Percentiles rank a stretch among this genome's conserved stretches.
These are phyloP conservation scores for Penicillium occitanis DNA, from an alignment of 2,329 filamentous ascomycete species.

Conservation along the genomic window DNA sequence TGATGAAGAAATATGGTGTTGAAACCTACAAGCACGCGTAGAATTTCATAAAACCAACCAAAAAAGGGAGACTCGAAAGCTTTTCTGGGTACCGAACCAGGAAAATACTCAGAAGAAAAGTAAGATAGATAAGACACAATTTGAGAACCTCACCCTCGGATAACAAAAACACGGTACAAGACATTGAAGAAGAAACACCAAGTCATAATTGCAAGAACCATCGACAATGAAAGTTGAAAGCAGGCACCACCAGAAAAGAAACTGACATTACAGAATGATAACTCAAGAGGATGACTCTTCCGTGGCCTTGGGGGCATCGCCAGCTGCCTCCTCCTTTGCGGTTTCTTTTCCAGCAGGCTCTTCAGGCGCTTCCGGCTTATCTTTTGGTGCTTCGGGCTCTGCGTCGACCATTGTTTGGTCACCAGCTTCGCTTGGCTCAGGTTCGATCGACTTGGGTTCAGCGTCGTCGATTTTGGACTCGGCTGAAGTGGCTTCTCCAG, in stretches of 20 bases:
- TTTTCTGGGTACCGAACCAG: conserved; percentile 6
- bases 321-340: conserved; percentile 8
- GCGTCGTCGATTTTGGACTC: neutral
- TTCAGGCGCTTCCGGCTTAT: conserved; percentile 34
- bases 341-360: conserved; percentile 26
- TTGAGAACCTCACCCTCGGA: neutral
- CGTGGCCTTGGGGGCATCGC: conserved; percentile 4
- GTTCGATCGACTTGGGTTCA: neutral
- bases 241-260: neutral
- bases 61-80: neutral
- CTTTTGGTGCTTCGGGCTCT: conserved; percentile 24
- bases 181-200: neutral
- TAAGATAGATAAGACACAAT: neutral
- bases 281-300: conserved; percentile 11
- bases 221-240: neutral
- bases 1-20: neutral
- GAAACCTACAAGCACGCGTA: neutral
- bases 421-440: conserved; percentile 2
- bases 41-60: conserved; percentile 4
- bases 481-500: conserved; percentile 1
- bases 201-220: conserved; percentile 7
- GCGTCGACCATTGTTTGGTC: conserved; percentile 16
- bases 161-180: neutral
- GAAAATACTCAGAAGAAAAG: neutral
- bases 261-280: conserved; percentile 3